Base-by-base conservation (phyloP, 345 rosid genomes). In the Cardamine occulta region DNA sequence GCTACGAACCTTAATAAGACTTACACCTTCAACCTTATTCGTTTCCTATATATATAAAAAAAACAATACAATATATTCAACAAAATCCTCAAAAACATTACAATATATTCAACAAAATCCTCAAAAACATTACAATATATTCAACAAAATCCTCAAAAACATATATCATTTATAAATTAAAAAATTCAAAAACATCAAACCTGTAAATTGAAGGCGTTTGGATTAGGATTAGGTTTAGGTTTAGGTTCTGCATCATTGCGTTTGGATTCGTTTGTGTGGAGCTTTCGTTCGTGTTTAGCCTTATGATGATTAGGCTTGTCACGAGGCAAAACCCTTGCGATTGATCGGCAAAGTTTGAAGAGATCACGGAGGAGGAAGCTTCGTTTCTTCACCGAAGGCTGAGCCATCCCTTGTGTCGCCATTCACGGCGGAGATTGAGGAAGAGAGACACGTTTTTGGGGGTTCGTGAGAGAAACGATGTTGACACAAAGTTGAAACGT, bases 1-100 rank as follows among this genome's bases (percentile, higher is more conserved):
- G 47, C 82, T 74, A 48, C 75, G 79, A 31, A 74, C 74, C 81
- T 79, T 79, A 63, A 81, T 67, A 82, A 84, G 80, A 57, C 57
- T 67, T 29, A 65, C 42, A 35, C 62, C 79, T 52, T 74, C 79
- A 29, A 63, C 79, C 40, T n/a, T 70, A 24, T 70, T 71, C 7
- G 45, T 18, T 47, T 77, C 80, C 76, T 76, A 19, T 14, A 18
- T 14, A 13, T 8, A 13, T 24, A 57, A 18, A 28, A 28, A 55
- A 55, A 44, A 40, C 2, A 66, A 32, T 37, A 54, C 70, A 37
- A 37, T 10, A 53, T 5, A 48, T 47, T 45, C 10, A 55, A 39
- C 39, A 52, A 51, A 64, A 37, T 28, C 19, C 13, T 32, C 15
- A 2, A 11, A 29, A 66, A 18, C 31, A n/a, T 18, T 37, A 55